A percentile compares a stretch with the other conserved stretches of the same genome.
These are phyloP conservation scores for Coelastrella sp. DNA, from an alignment of 139 green algal genomes.

Conservation along the genomic window DNA sequence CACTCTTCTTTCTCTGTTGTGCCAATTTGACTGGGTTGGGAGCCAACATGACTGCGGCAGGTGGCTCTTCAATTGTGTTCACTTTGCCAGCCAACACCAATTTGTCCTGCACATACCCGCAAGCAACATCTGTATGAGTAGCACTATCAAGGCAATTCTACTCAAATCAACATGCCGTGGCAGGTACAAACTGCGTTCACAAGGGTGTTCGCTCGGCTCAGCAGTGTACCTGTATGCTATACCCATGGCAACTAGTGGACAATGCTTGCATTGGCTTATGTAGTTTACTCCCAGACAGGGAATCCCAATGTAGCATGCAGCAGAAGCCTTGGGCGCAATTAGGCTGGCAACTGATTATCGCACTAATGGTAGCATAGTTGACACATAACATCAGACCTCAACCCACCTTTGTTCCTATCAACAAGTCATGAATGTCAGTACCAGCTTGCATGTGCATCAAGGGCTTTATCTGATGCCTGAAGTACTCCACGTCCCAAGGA, in stretches of 20 bases:
- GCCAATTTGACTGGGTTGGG: constrained; percentile 21
- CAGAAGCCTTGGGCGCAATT: too few relatives aligned
- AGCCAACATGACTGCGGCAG: constrained; percentile 4
- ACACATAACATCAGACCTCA: background rate
- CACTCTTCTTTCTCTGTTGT: constrained; percentile 8
- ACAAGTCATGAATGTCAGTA: background rate
- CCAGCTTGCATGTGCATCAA: constrained; percentile 37
- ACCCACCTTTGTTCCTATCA: constrained; percentile 28
- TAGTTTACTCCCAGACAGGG: too few relatives aligned
- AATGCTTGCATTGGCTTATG: too few relatives aligned
- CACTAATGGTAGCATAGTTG: background rate
- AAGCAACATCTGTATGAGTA: too few relatives aligned
- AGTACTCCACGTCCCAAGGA: constrained; percentile 30
- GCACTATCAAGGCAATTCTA: too few relatives aligned
- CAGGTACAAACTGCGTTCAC: too few relatives aligned
- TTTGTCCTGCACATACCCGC: constrained; percentile 21
- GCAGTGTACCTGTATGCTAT: too few relatives aligned
- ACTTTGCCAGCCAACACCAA: constrained; percentile 26
- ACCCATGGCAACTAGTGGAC: too few relatives aligned
- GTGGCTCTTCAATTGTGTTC: background rate
- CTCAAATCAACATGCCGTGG: too few relatives aligned
- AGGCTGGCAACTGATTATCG: too few relatives aligned
- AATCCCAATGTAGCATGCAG: too few relatives aligned
- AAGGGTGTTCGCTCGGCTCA: too few relatives aligned
- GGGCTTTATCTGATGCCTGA: constrained; percentile 36